Percentiles rank a stretch among this genome's conserved stretches.
These are phyloP conservation scores for Xylaria sp. DNA, from an alignment of 2,329 filamentous ascomycete genomes.

Conservation along the genomic window DNA sequence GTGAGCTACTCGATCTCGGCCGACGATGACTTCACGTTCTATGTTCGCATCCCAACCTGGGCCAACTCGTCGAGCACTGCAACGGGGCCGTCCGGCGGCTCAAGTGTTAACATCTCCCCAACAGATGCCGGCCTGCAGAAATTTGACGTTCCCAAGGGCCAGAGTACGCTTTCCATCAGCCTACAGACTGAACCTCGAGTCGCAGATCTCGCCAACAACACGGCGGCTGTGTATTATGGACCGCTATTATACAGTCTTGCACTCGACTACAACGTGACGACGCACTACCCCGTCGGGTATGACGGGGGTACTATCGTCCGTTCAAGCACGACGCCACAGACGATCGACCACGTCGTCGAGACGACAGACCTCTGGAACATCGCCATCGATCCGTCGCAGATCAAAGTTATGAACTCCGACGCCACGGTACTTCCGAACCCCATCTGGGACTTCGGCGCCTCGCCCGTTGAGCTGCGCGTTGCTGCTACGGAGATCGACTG, in stretches of 20 bases:
- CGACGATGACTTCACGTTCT: conserved; percentile 48
- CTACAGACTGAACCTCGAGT: conserved; percentile 46
- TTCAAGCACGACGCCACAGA: conserved; percentile 43
- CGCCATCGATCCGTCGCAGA: conserved; percentile 50
- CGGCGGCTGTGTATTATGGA: conserved; percentile 49
- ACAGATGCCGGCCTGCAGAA: conserved; percentile 44
- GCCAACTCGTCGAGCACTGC: conserved; percentile 43
- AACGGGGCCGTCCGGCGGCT: conserved; percentile 28
- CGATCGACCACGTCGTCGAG: conserved; percentile 48
- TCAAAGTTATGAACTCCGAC: conserved; percentile 40
- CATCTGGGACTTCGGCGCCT: conserved; percentile 48
- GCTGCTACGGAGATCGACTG: conserved; percentile 50
- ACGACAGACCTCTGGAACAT: conserved; percentile 48
- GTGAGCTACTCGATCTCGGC: conserved; percentile 48
- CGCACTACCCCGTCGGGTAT: conserved; percentile 36
- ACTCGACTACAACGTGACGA: conserved; percentile 45
- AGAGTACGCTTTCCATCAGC: conserved; percentile 42
- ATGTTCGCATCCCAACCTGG: conserved; percentile 51
- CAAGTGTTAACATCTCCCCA: conserved; percentile 33
- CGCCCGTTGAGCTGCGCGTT: conserved; percentile 49
- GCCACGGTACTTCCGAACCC: conserved; percentile 41
- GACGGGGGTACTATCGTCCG: conserved; percentile 35
- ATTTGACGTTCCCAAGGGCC: conserved; percentile 41
- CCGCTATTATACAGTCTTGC: conserved; percentile 49
- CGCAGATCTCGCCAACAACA: conserved; percentile 48